phyloP scores from a whole-genome alignment of 2,329 filamentous ascomycete genomes.

The Penicillium sumatraense region DNA sequence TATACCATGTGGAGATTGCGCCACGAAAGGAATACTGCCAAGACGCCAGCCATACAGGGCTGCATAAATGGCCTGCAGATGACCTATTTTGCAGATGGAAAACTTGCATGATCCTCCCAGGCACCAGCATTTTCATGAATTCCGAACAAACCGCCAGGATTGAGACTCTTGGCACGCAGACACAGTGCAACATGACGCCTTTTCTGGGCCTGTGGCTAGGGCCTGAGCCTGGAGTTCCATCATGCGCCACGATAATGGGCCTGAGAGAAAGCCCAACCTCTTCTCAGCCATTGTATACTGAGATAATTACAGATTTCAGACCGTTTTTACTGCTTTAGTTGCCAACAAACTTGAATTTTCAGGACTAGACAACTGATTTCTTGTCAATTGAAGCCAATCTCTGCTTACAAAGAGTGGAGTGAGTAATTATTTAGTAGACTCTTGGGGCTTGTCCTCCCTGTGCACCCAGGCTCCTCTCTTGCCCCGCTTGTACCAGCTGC shows the following conservation, averaged over 20 bases:
- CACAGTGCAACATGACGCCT: constrained; percentile 17
- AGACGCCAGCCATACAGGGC: constrained; percentile 1
- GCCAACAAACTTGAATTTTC: too few species aligned
- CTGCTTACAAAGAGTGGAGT: background rate
- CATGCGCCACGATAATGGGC: constrained; percentile 22
- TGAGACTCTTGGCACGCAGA: constrained; percentile 21
- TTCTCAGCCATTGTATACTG: background rate
- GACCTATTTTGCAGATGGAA: background rate
- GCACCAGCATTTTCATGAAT: constrained; percentile 23
- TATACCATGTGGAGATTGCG: background rate
- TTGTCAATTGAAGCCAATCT: background rate
- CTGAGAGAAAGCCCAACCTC: background rate
- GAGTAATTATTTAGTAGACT: background rate
- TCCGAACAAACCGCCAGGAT: background rate
- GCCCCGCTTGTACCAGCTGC: constrained; percentile 11
- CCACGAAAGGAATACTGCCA: background rate
- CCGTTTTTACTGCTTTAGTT: too few species aligned
- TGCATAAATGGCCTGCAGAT: background rate
- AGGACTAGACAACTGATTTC: too few species aligned
- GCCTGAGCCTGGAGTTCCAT: constrained; percentile 4
- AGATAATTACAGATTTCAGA: too few species aligned
- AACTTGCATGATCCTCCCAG: constrained; percentile 12
- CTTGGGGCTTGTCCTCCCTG: constrained; percentile 1
- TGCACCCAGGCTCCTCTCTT: constrained; percentile 1
- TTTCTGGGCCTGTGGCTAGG: constrained; percentile 19